Percentiles rank a stretch among this genome's conserved stretches.
Conservation (phyloP, 2,329 filamentous ascomycete species). For the Colletotrichum noveboracense region DNA sequence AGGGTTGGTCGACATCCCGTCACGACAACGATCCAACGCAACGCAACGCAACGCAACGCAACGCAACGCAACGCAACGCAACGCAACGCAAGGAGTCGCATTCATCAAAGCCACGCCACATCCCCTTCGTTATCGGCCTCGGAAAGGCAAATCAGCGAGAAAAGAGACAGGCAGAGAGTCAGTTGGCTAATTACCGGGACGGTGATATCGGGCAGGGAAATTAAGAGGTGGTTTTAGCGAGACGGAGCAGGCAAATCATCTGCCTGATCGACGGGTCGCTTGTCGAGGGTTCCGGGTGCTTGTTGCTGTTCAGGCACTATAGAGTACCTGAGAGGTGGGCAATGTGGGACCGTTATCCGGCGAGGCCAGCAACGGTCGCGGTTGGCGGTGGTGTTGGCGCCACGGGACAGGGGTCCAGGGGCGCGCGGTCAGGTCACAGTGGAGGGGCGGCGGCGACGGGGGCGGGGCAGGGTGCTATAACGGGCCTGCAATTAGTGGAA, state of each 20-base stretch:
- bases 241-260: neutral
- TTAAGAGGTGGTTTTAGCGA: constrained; percentile 2
- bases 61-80: neutral
- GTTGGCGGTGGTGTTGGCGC: neutral
- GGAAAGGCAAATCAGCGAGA: neutral
- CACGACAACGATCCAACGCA: neutral
- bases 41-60: neutral
- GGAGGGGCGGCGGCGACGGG: neutral
- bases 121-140: neutral
- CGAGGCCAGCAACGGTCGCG: neutral
- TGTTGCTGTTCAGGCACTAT: neutral
- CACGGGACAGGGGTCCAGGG: neutral
- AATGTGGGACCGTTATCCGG: neutral
- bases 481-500: constrained; percentile 13
- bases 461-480: neutral
- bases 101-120: neutral
- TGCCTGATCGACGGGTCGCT: neutral
- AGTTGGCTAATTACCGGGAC: neutral
- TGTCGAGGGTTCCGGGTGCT: neutral
- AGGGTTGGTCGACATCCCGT: neutral
- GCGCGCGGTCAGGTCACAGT: neutral
- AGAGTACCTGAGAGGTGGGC: neutral
- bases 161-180: neutral
- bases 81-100: neutral
- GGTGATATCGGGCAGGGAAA: neutral